A percentile compares a stretch with the other conserved stretches of the same genome.
phyloP scores from a whole-genome alignment of 441 rosid genomes.

The Macaranga tanarius region DNA sequence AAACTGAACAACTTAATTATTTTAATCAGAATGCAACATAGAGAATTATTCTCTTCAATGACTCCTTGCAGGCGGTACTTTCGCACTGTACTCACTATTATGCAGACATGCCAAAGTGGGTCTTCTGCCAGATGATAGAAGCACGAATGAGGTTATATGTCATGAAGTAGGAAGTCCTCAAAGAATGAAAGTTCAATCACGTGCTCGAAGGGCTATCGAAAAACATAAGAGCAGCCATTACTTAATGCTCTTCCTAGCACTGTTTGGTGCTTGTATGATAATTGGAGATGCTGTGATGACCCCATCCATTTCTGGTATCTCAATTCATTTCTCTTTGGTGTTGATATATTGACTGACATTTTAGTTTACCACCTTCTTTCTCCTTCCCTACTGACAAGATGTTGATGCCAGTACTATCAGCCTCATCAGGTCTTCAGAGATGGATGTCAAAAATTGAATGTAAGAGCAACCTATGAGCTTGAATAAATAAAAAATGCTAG shows the following conservation, averaged over 20 bases:
- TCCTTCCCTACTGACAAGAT: neutral
- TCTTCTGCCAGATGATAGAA: slow-evolving; percentile 47
- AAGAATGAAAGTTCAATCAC: slow-evolving; percentile 35
- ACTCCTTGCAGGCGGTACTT: slow-evolving; percentile 55
- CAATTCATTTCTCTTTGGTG: neutral
- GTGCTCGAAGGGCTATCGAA: slow-evolving; percentile 44
- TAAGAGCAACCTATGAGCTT: slow-evolving; percentile 33
- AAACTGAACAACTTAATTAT: too few species aligned
- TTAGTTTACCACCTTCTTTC: neutral
- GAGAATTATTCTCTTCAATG: slow-evolving; percentile 3
- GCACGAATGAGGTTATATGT: slow-evolving; percentile 27
- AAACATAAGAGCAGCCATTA: slow-evolving; percentile 46
- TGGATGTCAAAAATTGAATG: slow-evolving; percentile 41
- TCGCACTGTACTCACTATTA: slow-evolving; percentile 61
- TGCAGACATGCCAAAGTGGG: slow-evolving; percentile 63
- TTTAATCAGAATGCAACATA: neutral
- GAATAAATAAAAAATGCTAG: neutral
- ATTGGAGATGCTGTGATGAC: slow-evolving; percentile 59
- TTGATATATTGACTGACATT: neutral
- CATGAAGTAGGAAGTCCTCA: slow-evolving; percentile 32
- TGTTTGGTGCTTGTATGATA: slow-evolving; percentile 62
- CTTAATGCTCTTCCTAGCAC: slow-evolving; percentile 49
- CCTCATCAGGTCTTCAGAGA: slow-evolving; percentile 47
- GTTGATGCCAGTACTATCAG: slow-evolving; percentile 48
- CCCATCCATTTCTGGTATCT: slow-evolving; percentile 63